phyloP scores from a whole-genome alignment of 2,329 filamentous ascomycete genomes.

The Orbilia brochopaga region DNA sequence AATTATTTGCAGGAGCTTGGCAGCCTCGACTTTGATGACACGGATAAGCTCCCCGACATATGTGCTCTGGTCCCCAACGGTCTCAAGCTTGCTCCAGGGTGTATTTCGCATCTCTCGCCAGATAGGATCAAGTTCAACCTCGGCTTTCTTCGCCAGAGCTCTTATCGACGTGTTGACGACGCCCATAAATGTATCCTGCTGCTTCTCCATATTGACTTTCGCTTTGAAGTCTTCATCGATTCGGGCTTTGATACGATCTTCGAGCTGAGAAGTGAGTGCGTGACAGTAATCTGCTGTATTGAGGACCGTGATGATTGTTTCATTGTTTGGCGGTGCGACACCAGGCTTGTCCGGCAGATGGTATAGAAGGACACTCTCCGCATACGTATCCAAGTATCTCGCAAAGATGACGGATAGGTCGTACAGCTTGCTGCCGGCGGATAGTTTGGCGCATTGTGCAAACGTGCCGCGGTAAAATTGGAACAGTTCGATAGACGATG shows the following conservation, averaged over 20 bases:
- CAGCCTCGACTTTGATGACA: conserved; percentile 72
- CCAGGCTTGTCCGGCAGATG: conserved; percentile 55
- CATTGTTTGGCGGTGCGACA: conserved; percentile 61
- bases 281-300: conserved; percentile 99
- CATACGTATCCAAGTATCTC: conserved; percentile 93
- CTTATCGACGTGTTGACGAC: conserved; percentile 88
- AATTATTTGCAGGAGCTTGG: conserved; percentile 76
- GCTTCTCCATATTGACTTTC: conserved; percentile 85
- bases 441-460: conserved; percentile 93
- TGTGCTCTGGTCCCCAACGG: conserved; percentile 88
- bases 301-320: conserved; percentile 82
- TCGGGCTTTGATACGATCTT: conserved; percentile 89
- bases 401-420: conserved; percentile 85
- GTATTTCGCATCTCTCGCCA: conserved; percentile 99
- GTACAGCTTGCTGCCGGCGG: conserved; percentile 82
- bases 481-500: conserved; percentile 94
- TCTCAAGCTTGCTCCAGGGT: conserved; percentile 92
- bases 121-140: conserved; percentile 78
- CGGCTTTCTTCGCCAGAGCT: conserved; percentile 81
- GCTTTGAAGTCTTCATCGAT: conserved; percentile 79
- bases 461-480: conserved; percentile 93
- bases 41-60: conserved; percentile 84
- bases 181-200: conserved; percentile 93
- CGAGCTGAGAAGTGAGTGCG: conserved; percentile 85
- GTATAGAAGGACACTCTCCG: conserved; percentile 81